phyloP scores from a whole-genome alignment of 2,329 filamentous ascomycete species.

The Neophaeococcomyces aloes region DNA sequence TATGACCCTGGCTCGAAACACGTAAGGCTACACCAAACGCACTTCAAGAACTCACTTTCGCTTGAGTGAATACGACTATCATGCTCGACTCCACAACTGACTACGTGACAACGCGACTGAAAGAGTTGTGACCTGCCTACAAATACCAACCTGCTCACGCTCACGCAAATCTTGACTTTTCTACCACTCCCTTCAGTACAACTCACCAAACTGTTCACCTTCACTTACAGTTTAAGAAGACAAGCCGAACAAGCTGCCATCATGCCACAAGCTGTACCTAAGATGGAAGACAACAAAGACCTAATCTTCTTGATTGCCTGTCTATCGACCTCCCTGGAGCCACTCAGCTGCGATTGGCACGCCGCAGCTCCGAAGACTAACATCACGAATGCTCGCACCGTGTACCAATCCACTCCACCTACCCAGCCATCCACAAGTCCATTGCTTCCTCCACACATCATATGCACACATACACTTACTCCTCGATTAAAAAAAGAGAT shows the following conservation, averaged over 20 bases:
- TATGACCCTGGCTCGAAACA: slow-evolving; percentile 3
- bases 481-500: not conserved
- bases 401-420: slow-evolving; percentile 1
- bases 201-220: too few relatives aligned
- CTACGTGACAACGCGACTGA: too few relatives aligned
- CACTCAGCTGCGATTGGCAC: not conserved
- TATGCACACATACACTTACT: not conserved
- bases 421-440: not conserved
- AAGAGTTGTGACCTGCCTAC: too few relatives aligned
- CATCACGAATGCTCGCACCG: not conserved
- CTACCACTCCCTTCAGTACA: too few relatives aligned
- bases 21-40: not conserved
- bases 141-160: too few relatives aligned
- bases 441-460: not conserved
- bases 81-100: too few relatives aligned
- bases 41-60: not conserved
- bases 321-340: not conserved
- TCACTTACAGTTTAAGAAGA: too few relatives aligned
- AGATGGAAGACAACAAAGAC: not conserved
- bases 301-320: not conserved
- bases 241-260: not conserved
- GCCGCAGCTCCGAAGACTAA: not conserved
- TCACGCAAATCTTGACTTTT: too few relatives aligned
- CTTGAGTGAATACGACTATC: not conserved
- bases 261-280: not conserved